Base-by-base conservation (phyloP, 2,329 filamentous ascomycete species). In the Beauveria rudraprayagi region DNA sequence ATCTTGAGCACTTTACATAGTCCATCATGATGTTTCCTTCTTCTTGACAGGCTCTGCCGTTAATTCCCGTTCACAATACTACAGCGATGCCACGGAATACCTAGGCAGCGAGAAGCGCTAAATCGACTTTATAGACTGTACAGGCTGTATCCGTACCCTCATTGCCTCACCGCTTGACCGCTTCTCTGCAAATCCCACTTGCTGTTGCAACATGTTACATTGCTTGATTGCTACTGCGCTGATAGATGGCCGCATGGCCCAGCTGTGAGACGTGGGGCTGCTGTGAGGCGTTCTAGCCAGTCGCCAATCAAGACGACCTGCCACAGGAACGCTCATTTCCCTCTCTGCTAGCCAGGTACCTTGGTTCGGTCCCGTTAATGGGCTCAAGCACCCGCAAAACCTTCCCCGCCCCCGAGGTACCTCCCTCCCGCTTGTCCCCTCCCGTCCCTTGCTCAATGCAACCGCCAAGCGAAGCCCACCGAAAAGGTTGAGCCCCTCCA, bases 401-500 rank as follows among this genome's bases (percentile, higher is more conserved):
- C 10, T 34, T 28, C 56, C 56, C 48, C 48, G 19, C 56, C 40
- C 28, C 26, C 7, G 37, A 60, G n/a, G 56, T 60, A 60, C 26
- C 26, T 24, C 48, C 7, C 56, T 60, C 48, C 24, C 56, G 52
- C 28, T 37, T 26, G 14, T 46, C 56, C 40, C 17, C 56, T 22
- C 17, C 26, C 26, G n/a, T 43, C 28, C 47, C 2, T 17, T 19
- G 19, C 37, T 22, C 46, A n/a, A 53, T 24, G 16, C 34, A 44
- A 22, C 46, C 19, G 41, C 41, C 56, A 44, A 59, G 56, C 46
- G 24, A 10, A 22, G 34, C 14, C 40, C 48, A 52, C 50, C 50
- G 24, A 60, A 60, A 60, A 48, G 58, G 50, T 54, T 54, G 58
- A 60, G 58, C 50, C 58, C 58, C 58, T 60, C 51, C 51, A 54